Percentiles rank a stretch among this genome's conserved stretches.
Evolutionary conservation across 352 stramenopile genomes (phyloP).

Genomic region (Phytophthora multivora): DNA sequence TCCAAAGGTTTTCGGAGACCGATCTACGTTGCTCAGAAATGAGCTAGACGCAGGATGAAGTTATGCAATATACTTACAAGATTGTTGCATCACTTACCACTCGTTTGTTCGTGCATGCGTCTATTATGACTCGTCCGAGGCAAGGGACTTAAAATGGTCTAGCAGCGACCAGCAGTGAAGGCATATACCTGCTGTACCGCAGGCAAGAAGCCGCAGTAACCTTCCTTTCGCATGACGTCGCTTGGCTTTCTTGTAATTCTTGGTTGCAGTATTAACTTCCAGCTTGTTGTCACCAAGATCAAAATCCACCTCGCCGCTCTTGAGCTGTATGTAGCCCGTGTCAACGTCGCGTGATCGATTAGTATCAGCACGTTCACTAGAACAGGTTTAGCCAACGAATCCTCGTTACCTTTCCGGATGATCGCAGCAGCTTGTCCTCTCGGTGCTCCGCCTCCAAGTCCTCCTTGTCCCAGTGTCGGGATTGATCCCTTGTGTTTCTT

Average conservation of each 20-base stretch:
- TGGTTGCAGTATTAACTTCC: not conserved
- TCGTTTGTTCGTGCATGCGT: conserved; percentile 38
- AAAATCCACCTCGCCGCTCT: conserved; percentile 59
- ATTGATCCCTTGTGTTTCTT: conserved; percentile 88
- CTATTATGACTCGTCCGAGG: conserved; percentile 36
- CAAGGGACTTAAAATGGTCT: conserved; percentile 23
- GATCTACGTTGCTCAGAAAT: conserved; percentile 81
- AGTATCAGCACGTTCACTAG: not conserved
- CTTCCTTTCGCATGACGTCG: conserved; percentile 10
- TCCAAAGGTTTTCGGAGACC: conserved; percentile 76
- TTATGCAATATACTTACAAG: conserved; percentile 20
- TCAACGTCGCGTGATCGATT: not conserved
- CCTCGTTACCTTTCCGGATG: conserved; percentile 68
- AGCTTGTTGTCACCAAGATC: conserved; percentile 9
- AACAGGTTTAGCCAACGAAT: not conserved
- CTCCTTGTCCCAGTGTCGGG: conserved; percentile 72
- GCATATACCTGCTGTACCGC: conserved; percentile 18
- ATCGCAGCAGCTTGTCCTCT: conserved; percentile 80
- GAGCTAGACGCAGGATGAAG: conserved; percentile 9
- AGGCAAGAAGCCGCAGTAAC: conserved; percentile 27
- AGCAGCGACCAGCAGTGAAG: conserved; percentile 13
- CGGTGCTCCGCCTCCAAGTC: conserved; percentile 54
- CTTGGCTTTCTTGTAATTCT: conserved; percentile 3
- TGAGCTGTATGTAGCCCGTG: conserved; percentile 41
- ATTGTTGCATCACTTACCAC: conserved; percentile 33